phyloP scores from a whole-genome alignment of 345 rosid genomes.

The Citrus maxima region DNA sequence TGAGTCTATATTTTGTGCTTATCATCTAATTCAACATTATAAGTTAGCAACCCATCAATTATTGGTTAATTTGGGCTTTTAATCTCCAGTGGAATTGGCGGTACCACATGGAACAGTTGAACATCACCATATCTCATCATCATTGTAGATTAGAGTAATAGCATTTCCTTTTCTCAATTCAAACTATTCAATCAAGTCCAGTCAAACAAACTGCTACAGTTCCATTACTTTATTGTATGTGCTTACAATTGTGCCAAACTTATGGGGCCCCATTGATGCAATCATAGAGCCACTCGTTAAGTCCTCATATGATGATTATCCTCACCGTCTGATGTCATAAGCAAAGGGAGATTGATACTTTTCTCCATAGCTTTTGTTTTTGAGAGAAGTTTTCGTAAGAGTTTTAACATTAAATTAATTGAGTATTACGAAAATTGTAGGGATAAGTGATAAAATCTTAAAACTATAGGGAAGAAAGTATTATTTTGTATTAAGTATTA shows the following conservation, averaged over 20 bases:
- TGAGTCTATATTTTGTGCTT: background rate
- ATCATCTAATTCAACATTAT: background rate
- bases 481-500: too few relatives aligned
- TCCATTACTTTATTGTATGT: background rate
- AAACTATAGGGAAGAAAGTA: too few relatives aligned
- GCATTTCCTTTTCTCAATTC: background rate
- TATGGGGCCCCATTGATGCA: background rate
- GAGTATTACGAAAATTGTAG: too few relatives aligned
- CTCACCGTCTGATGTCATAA: background rate
- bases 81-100: background rate
- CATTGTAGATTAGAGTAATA: background rate
- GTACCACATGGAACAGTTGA: background rate
- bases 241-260: background rate
- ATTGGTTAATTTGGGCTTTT: background rate
- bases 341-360: too few relatives aligned
- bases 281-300: background rate
- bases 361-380: too few relatives aligned
- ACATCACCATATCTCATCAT: background rate
- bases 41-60: background rate
- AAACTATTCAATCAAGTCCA: constrained; percentile 4
- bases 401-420: too few relatives aligned
- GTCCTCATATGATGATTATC: background rate
- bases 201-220: constrained; percentile 12
- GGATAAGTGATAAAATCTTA: too few relatives aligned
- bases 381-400: too few relatives aligned